phyloP scores from a whole-genome alignment of 2,329 filamentous ascomycete genomes.

The Dactylellina sp. region DNA sequence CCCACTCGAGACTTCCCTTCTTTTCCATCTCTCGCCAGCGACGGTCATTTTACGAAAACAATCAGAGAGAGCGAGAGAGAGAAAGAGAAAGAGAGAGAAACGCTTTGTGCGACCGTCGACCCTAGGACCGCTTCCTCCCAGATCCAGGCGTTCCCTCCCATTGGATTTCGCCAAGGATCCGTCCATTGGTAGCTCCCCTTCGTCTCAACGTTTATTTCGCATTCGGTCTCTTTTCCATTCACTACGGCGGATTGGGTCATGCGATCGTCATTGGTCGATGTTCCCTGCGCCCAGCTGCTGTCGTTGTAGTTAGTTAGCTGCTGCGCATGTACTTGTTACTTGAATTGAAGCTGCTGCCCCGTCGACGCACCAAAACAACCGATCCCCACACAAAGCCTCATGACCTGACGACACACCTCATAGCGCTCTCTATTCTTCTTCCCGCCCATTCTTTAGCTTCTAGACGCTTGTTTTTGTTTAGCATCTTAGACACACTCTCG shows the following conservation, averaged over 20 bases:
- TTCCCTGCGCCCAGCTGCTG: constrained; percentile 40
- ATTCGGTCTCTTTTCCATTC: background rate
- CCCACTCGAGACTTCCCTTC: constrained; percentile 21
- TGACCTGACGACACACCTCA: constrained; percentile 45
- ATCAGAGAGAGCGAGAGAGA: too few species aligned
- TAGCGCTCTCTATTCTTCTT: constrained; percentile 13
- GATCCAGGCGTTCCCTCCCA: constrained; percentile 24
- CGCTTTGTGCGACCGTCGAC: constrained; percentile 11
- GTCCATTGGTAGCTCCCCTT: constrained; percentile 11
- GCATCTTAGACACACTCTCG: too few species aligned
- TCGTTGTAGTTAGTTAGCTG: too few species aligned
- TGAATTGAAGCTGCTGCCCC: constrained; percentile 32
- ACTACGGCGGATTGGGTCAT: constrained; percentile 44
- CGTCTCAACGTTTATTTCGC: background rate
- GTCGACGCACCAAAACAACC: constrained; percentile 36
- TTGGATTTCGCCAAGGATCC: constrained; percentile 20
- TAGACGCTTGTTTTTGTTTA: background rate
- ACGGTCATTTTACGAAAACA: constrained; percentile 10
- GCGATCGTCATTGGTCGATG: constrained; percentile 44
- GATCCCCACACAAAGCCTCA: constrained; percentile 38
- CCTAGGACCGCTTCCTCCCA: constrained; percentile 14
- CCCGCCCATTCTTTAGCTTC: constrained; percentile 15
- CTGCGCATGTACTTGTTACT: too few species aligned
- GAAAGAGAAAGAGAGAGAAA: constrained; percentile 21
- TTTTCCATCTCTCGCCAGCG: too few species aligned